Base-by-base conservation (phyloP, 257 asterid species). In the Lycium barbarum region DNA sequence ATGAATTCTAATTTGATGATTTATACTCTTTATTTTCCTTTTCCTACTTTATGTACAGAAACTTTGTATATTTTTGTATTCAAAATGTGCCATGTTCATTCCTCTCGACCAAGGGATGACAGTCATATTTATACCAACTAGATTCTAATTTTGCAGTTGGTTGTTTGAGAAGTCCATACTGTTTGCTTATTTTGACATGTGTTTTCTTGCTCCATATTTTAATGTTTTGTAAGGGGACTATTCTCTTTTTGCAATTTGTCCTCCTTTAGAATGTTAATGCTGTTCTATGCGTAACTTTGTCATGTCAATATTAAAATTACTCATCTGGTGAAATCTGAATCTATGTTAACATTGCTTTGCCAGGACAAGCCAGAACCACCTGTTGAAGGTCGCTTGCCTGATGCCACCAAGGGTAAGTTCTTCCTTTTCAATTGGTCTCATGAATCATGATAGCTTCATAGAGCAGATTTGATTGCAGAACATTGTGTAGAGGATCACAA, bases 331-430 rank as follows among this genome's bases (percentile, higher is more conserved):
- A 76, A 51, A 26, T 22, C 80, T 73, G 14, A 49, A 74, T 53
- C 43, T 51, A 26, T 22, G 86, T 84, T 55, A 67, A 81, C 12
- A 36, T 9, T 12, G 8, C 57, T 58, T 63, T 88, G 57, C 72
- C 90, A 95, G 98, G 98, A 94, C 88, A 92, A 92, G 89, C 78
- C 47, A 4, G 94, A 92, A 88, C 87, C 94, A 26, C 98, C 98
- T n/a, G 33, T 82, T 57, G 98, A 94, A 86, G 98, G 98, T 58
- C 95, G 96, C 68, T 88, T 95, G 83, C 98, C 98, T 54, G 94
- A 93, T 91, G 98, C 99, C 15, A 92, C 88, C 14, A 86, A 92
- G 87, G 98, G 98, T 95, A 54, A 63, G 97, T 88, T 43, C 7
- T 38, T 51, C 18, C 17, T 22, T 71, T 22, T n/a, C 2, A 20